Evolutionary conservation across 257 asterid species (phyloP), one percentile per base, ranked within the genome.

Genomic region (Fraxinus cuspidata): DNA sequence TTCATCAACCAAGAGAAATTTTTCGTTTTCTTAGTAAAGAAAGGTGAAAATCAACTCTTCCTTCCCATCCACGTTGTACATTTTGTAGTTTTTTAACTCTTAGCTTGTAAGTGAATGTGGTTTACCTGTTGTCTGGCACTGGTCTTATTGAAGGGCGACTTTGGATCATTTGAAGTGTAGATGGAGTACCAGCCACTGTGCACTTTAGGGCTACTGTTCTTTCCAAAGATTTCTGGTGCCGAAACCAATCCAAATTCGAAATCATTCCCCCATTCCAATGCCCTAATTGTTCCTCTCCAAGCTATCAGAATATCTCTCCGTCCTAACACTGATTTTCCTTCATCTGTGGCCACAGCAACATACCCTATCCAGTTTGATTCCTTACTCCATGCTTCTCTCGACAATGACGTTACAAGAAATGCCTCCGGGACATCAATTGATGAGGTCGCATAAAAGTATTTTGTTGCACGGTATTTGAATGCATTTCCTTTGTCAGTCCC

Each of bases 301-400:
- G 86, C 90, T 8, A 92, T 56, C 81, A 92, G 58, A 63, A 95
- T 88, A 29, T 95, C 99, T 79, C 99, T 88, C 23, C 99, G 80
- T 7, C 98, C 99, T 31, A 95, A 44, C 6, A 74, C 87, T 2
- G 9, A 5, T 38, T 86, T 88, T 73, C 96, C 98, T 66, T 86
- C 96, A 38, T 95, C 96, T 0, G 96, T 92, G 0, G 98, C 94
- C 87, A 92, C 99, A 1, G 93, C 98, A 35, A 90, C 87, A 58
- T 73, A 95, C 49, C 99, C 99, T 0, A 95, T 92, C 96, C 97
- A 95, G 66, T 95, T 95, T 0, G 98, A 92, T 34, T 92, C 97
- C 83, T 80, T 90, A 68, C 90, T 87, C 99, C 98, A 91, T 0
- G 93, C 91, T 79, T 91, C 96, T 19, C 95, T 80, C 0, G 97